Base-by-base conservation (phyloP, 306 rosid species). In the Mucuna pruriens region DNA sequence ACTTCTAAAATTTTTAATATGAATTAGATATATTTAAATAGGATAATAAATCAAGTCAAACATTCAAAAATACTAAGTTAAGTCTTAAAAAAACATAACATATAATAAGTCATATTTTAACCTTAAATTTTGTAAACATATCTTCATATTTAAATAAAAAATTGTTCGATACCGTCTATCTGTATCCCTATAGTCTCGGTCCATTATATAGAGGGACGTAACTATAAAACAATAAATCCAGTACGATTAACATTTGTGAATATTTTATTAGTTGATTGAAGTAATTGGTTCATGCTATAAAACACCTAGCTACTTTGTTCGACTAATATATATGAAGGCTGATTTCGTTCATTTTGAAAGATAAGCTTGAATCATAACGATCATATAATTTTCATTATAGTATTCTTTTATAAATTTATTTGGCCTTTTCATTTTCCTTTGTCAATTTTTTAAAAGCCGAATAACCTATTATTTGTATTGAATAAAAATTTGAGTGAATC, bases 401-500 rank as follows among this genome's bases (percentile, higher is more conserved):
- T 71, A 3, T 26, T 46, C 26, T 9, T 45, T 25, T 25, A 7
- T 68, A 44, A 44, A 1, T 70, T 23, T 13, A 22, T 8, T 1
- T 8, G 4, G 58, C 58, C 25, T 19, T 55, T 55, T 55, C 13
- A 7, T 55, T 55, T 2, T 19, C 6, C 31, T 13, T 23, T 69
- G 71, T 69, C 10, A 19, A 5, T 22, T 44, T 15, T 23, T 44
- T 42, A 9, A 8, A 52, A 52, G 20, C 6, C 0, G 62, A 19
- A 55, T 20, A 55, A 55, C 13, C 57, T 22, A 9, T n/a, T 51
- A 51, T 7, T 19, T 19, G 58, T 51, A 51, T 51, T 51, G 9
- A 58, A 58, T 20, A 26, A 60, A 60, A 40, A 23, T 1, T 66
- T 36, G 33, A 66, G 29, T 15, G 45, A 68, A 68, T 78, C 82